Base-by-base conservation (phyloP, 208 protist species). In the Leishmania lainsoni region DNA sequence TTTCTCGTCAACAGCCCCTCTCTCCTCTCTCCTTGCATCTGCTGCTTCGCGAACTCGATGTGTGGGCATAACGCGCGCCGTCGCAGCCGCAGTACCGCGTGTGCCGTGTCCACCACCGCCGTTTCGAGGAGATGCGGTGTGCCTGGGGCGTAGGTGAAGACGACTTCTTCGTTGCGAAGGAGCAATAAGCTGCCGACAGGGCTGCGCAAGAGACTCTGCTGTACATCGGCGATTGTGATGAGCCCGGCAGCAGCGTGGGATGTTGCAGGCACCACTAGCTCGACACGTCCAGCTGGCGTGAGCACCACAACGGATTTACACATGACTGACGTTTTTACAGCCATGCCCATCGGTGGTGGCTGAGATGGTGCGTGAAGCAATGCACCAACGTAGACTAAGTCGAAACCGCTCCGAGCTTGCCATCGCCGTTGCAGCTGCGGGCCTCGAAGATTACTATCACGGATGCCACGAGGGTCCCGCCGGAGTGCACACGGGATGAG, bases 131-230 rank as follows among this genome's bases (percentile, higher is more conserved):
- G 54, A 4, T 73, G 10, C 10, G 85, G 80, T 12, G 70, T 35
- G n/a, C 79, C 74, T 22, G 89, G 89, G 14, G 82, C 87, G 75
- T 92, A 92, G 20, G 59, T 71, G n/a, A 93, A 79, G 45, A 32
- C 51, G 22, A 93, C 39, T 29, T 68, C n/a, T 10, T 85, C 71
- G 54, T 48, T 66, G 10, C 77, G 59, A 51, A 93, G 69, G n/a
- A 84, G 86, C 71, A 93, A 68, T 14, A 84, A 85, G 39, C 85
- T 86, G 14, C 90, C 92, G 42, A 93, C 75, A 5, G 87, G 87
- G 35, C 83, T 90, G 75, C 90, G 76, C 69, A 91, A 48, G 16
- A 94, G 63, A 65, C 84, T 90, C 59, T 84, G 48, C 72, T 88
- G 84, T 3, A 93, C 78, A 85, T 95, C 92, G 14, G 65, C 54